Conservation (phyloP, 768 basidiomycete genomes). For the Fibroporia radiculosa region DNA sequence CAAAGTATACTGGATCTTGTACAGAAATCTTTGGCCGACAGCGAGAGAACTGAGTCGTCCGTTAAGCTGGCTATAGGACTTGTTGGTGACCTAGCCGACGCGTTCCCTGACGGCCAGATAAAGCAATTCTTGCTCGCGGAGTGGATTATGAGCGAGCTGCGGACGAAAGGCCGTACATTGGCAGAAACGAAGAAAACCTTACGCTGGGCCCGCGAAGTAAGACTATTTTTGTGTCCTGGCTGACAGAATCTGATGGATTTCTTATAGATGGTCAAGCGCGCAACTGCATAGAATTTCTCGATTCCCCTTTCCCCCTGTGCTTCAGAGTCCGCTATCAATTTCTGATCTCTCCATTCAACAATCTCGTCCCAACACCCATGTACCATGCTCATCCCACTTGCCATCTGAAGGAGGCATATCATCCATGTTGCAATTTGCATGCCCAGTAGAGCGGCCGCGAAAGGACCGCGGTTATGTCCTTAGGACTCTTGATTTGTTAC, state of each 20-base stretch:
- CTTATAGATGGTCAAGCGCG: constrained; percentile 67
- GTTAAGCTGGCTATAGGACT: constrained; percentile 76
- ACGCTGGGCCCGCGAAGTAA: constrained; percentile 90
- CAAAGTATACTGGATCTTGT: constrained; percentile 73
- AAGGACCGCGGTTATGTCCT: constrained; percentile 3
- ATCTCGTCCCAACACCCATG: constrained; percentile 10
- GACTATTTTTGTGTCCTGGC: constrained; percentile 11
- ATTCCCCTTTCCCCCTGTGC: constrained; percentile 5
- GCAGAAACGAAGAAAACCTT: constrained; percentile 81
- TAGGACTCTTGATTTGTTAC: constrained; percentile 10
- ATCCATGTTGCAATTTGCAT: constrained; percentile 7
- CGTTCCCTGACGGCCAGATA: constrained; percentile 74
- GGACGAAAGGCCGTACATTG: constrained; percentile 65
- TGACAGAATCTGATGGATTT: background rate
- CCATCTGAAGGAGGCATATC: constrained; percentile 18
- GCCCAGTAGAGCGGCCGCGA: constrained; percentile 11
- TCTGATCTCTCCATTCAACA: no score
- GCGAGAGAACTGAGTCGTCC: constrained; percentile 76
- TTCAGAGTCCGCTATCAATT: constrained; percentile 14
- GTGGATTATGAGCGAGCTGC: constrained; percentile 72
- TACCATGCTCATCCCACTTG: constrained; percentile 9
- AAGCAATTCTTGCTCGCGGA: constrained; percentile 70
- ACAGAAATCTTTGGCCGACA: constrained; percentile 68
- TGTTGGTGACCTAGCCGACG: constrained; percentile 88
- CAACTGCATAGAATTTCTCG: constrained; percentile 48